Evolutionary conservation across 2,329 filamentous ascomycete genomes (phyloP), one percentile per base, ranked within the genome.

Genomic region (Eurotiales sp.): DNA sequence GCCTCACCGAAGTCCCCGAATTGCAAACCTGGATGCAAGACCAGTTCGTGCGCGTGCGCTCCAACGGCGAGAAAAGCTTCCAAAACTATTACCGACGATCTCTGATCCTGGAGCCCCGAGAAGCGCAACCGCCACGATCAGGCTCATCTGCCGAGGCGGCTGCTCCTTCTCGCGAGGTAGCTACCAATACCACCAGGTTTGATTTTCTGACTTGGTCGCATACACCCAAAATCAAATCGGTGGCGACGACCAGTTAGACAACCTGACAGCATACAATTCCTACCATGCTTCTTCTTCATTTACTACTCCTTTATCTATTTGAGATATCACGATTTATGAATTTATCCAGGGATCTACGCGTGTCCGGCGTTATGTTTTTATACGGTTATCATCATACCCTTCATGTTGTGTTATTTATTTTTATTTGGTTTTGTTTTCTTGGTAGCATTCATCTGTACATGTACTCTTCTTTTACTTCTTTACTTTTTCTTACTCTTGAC

Each of bases 11-110:
- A 64, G 77, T 97, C 3, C 83, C 88, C 0, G 92, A 97, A 61
- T 80, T 99, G 66, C 92, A 97, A 67, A 86, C 92, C 21, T 99
- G 92, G 92, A 83, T 99, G 67, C 83, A 91, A 56, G 79, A 83
- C 19, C 88, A 96, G 68, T 84, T 96, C 46, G 75, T 82, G 42
- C 83, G 86, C 23, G 88, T 96, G 41, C 87, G 87, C 52, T 79
- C 73, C 11, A 78, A 74, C 17, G 81, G 83, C 48, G 78, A 84
- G 50, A 78, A 80, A 54, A 83, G 82, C 59, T 78, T 84, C 12
- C 81, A 84, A 57, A 79, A 77, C 56, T 84, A 86, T 66, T 95
- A 95, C 69, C 84, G 90, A 58, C 90, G 92, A 64, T 95, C 89
- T 54, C 77, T 95, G 40, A 73, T 91, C 23, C 78, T 96, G 21